Evolutionary conservation across 345 rosid genomes (phyloP).

Genomic region (Euphorbia tirucalli): DNA sequence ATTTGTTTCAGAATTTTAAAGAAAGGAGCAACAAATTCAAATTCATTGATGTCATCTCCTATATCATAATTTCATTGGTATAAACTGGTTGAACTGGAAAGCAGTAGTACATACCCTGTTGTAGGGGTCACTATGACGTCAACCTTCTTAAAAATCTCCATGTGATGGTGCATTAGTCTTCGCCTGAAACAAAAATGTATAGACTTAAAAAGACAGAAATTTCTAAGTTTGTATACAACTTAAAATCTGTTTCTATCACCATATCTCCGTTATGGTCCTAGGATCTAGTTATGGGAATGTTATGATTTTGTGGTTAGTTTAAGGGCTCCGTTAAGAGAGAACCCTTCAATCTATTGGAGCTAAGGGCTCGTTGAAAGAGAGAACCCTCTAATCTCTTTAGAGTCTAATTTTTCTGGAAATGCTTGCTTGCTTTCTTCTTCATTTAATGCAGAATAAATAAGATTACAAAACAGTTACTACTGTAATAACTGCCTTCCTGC

Average conservation of each 20-base stretch:
- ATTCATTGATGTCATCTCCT: neutral
- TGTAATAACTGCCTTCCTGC: no score
- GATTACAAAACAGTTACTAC: no score
- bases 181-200: slow-evolving; percentile 46
- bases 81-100: neutral
- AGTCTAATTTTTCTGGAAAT: no score
- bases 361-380: no score
- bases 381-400: no score
- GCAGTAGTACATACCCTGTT: slow-evolving; percentile 50
- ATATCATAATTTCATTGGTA: neutral
- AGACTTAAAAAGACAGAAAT: slow-evolving; percentile 8
- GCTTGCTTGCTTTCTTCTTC: no score
- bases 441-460: no score
- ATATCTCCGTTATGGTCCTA: no score
- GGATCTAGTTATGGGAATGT: no score
- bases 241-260: neutral
- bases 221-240: neutral
- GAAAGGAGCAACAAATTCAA: neutral
- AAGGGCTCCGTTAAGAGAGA: no score
- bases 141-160: slow-evolving; percentile 81
- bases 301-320: no score
- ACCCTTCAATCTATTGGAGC: no score
- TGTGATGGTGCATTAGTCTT: slow-evolving; percentile 68
- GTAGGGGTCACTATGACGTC: slow-evolving; percentile 89
- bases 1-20: neutral